phyloP scores from a whole-genome alignment of 2,329 filamentous ascomycete species.

The Colletotrichum euphorbiae region DNA sequence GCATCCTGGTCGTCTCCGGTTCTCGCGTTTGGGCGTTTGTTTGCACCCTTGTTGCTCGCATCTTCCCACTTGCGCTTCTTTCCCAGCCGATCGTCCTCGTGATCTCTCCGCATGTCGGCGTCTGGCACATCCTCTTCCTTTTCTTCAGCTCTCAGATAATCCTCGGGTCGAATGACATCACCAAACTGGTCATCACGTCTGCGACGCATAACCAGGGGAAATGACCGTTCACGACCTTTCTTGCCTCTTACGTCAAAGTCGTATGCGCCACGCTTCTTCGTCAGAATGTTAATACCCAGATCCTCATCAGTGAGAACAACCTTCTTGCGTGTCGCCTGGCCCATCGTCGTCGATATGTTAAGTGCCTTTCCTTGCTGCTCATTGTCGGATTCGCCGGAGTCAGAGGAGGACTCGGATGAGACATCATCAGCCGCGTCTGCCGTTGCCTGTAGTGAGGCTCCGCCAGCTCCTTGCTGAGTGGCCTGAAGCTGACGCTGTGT shows the following conservation, averaged over 20 bases:
- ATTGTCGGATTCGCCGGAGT: conserved; percentile 88
- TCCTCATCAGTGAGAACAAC: conserved; percentile 89
- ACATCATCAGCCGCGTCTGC: conserved; percentile 84
- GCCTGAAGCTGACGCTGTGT: conserved; percentile 89
- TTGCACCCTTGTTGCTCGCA: conserved; percentile 53
- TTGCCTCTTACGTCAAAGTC: conserved; percentile 94
- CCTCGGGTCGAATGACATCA: conserved; percentile 91
- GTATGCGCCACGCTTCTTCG: conserved; percentile 90
- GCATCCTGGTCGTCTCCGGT: conserved; percentile 60
- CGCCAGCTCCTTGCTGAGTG: conserved; percentile 77
- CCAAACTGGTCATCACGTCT: conserved; percentile 91
- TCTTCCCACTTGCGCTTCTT: conserved; percentile 97
- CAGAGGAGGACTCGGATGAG: conserved; percentile 86
- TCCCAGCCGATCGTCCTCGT: conserved; percentile 75
- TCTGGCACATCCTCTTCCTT: conserved; percentile 80
- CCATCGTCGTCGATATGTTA: conserved; percentile 87
- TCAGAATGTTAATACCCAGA: conserved; percentile 88
- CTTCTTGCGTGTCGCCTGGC: conserved; percentile 86
- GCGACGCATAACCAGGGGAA: conserved; percentile 84
- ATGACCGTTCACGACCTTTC: conserved; percentile 91
- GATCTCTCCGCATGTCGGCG: conserved; percentile 61
- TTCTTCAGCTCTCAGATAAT: conserved; percentile 93
- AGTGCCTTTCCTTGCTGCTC: conserved; percentile 93
- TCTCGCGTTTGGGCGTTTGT: conserved; percentile 69
- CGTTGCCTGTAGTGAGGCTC: conserved; percentile 74